Base-by-base conservation (phyloP, 106 monocot genomes). In the Vanilla planifolia region DNA sequence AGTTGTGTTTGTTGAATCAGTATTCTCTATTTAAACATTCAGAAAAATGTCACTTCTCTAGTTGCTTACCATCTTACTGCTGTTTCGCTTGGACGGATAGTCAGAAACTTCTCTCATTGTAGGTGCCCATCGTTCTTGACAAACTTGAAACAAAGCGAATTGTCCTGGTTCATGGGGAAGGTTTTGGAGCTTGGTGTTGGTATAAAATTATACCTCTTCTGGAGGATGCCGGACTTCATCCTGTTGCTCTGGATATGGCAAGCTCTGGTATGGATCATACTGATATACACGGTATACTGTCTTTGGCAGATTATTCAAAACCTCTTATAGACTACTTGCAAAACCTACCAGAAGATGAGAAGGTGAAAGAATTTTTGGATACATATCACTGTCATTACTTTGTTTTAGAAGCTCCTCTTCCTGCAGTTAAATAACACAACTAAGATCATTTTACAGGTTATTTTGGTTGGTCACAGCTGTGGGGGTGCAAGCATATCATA, bases 161-260 rank as follows among this genome's bases (percentile, higher is more conserved):
- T 45, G 73, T 92, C 45, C 73, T 92, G 22, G 73, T 93, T 33
- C 92, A 93, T 50, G 92, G 92, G 44, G 84, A 93, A 75, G 92
- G 92, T 42, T 93, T 93, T 77, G 92, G 92, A 44, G 92, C 92
- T 26, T 93, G 92, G 92, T 93, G 92, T 74, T 93, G 92, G 92
- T 93, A 93, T 67, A 93, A 93, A 53, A 71, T 67, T 63, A 81
- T 84, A 25, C 71, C 88, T 36, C 33, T 79, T 46, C 39, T 93
- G 41, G 92, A 93, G 62, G 92, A 93, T 70, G 78, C 67, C 11
- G 88, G 92, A 52, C 56, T 84, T 21, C 55, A 72, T 33, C 81
- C 92, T 50, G 33, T 93, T 50, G 78, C 92, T 34, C 60, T 93
- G 32, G 88, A 93, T 71, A 78, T 93, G 36, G 66, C 56, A n/a